Evolutionary conservation across 2,329 filamentous ascomycete species (phyloP).

Genomic region (Exophiala xenobiotica): DNA sequence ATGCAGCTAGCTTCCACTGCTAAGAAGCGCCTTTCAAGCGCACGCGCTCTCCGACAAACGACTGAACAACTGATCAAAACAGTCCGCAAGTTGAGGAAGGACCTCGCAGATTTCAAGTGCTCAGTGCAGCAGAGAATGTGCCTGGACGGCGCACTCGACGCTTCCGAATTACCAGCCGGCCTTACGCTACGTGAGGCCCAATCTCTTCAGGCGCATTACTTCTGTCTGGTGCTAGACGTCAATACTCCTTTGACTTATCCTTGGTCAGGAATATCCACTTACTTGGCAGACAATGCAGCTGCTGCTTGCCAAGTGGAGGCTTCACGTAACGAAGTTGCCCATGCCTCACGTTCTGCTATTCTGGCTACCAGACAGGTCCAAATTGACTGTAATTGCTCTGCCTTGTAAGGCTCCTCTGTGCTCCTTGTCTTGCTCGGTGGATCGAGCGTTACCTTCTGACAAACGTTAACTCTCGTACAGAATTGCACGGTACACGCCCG

Average conservation of each 20-base stretch:
- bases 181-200: constrained; percentile 12
- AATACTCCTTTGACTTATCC: constrained; percentile 14
- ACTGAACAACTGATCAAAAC: constrained; percentile 6
- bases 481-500: neutral
- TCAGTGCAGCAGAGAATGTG: constrained; percentile 2
- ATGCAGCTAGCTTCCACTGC: constrained; percentile 10
- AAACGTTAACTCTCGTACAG: neutral
- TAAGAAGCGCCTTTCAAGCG: constrained; percentile 9
- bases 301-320: constrained; percentile 1
- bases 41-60: constrained; percentile 4
- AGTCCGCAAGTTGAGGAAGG: neutral
- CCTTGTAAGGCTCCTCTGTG: constrained; percentile 5
- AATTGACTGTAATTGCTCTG: constrained; percentile 8
- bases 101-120: constrained; percentile 8
- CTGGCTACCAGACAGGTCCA: constrained; percentile 10
- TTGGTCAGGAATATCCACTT: constrained; percentile 2
- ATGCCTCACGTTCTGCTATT: constrained; percentile 6
- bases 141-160: constrained; percentile 10
- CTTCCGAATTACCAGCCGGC: constrained; percentile 4
- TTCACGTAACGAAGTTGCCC: constrained; percentile 3
- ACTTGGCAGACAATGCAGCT: neutral
- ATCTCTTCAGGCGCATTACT: constrained; percentile 13
- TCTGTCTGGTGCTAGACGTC: constrained; percentile 16
- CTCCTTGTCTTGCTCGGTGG: neutral
- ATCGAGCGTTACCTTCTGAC: neutral